Evolutionary conservation across 2,329 filamentous ascomycete species (phyloP).

Genomic region (Alternaria conjuncta): DNA sequence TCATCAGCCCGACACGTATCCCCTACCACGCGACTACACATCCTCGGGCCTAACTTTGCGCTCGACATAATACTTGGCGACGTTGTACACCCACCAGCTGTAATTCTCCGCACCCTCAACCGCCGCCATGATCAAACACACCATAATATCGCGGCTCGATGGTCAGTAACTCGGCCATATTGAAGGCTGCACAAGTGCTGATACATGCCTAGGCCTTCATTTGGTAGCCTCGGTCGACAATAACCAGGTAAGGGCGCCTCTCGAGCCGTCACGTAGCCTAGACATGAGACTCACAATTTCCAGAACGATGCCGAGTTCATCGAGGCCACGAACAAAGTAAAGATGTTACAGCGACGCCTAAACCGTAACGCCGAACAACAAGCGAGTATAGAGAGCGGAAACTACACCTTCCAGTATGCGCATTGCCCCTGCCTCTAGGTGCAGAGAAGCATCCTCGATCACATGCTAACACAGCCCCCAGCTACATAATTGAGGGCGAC

Average conservation of each 20-base stretch:
- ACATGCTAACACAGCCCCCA: slow-evolving; percentile 45
- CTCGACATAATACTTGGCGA: background rate
- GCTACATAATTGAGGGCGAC: slow-evolving; percentile 83
- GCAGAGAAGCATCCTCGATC: background rate
- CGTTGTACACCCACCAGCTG: background rate
- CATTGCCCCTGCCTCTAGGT: background rate
- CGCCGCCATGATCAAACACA: slow-evolving; percentile 79
- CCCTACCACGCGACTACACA: slow-evolving; percentile 13
- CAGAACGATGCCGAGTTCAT: slow-evolving; percentile 75
- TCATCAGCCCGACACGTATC: slow-evolving; percentile 40
- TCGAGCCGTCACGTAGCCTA: background rate
- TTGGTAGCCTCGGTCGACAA: slow-evolving; percentile 95
- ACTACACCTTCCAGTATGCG: slow-evolving; percentile 83
- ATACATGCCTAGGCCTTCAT: slow-evolving; percentile 73
- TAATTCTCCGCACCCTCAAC: background rate
- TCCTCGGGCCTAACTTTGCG: background rate
- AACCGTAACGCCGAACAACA: slow-evolving; percentile 88
- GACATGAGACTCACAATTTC: slow-evolving; percentile 16
- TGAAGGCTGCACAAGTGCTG: slow-evolving; percentile 16
- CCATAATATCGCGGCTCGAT: slow-evolving; percentile 92
- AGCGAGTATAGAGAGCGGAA: slow-evolving; percentile 86
- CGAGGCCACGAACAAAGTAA: slow-evolving; percentile 89
- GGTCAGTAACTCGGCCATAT: slow-evolving; percentile 58
- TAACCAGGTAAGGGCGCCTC: slow-evolving; percentile 65
- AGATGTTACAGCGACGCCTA: slow-evolving; percentile 86